Evolutionary conservation across 2,329 filamentous ascomycete species (phyloP), one percentile per base, ranked within the genome.

Genomic region (Chaetomium sp.): DNA sequence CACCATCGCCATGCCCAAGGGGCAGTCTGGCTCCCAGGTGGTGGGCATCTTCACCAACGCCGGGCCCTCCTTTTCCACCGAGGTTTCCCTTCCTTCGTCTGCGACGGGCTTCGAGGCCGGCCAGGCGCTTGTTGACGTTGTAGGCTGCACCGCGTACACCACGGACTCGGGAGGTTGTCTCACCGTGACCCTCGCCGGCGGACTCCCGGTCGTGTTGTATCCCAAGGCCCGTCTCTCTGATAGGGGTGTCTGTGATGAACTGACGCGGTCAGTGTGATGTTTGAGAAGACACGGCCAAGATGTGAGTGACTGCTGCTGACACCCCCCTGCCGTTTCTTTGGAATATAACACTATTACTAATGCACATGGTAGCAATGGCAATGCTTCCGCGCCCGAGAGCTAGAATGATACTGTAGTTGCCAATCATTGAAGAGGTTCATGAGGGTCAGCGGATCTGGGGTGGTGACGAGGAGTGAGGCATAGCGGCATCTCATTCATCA

Each of bases 371-470:
- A 74, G 72, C 42, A 58, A 62, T 27, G 73, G 72, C 29, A 71
- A 71, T 62, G 63, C 67, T 25, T 38, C 70, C 3, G 60, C 68
- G n/a, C 71, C 88, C 4, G 85, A 85, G 0, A 75, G 69, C 67
- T 87, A 85, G 85, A 75, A 75, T 71, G 1, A 75, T 87, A n/a
- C n/a, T n/a, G n/a, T n/a, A n/a, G n/a, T n/a, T n/a, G n/a, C n/a
- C 42, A 69, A 80, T 2, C 16, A 19, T n/a, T 7, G 71, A 87
- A 86, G 70, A 86, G 87, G 72, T 88, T 82, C 71, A 78, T 87
- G 66, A 79, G 80, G 68, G 78, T 84, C 47, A 77, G 76, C 55
- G 74, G 72, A 16, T 77, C 79, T 65, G 82, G 83, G 1, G 74
- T 72, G 1, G 38, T 42, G n/a, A n/a, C 38, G 38, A 42, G 35